A percentile compares a stretch with the other conserved stretches of the same genome.
phyloP scores from a whole-genome alignment of 345 rosid species.

The Clarkia xantiana region DNA sequence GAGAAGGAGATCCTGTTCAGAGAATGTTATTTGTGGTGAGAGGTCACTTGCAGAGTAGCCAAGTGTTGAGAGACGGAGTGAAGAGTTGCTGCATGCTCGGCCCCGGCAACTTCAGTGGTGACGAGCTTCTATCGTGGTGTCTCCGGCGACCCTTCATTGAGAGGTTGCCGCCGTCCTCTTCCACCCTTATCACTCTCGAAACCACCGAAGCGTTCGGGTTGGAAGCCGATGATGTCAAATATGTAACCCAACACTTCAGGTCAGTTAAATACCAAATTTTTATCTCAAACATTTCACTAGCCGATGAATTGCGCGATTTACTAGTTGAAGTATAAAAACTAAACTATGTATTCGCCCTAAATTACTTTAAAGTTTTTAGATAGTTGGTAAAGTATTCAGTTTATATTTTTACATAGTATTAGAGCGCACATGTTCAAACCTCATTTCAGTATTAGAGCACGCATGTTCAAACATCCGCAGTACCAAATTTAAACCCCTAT shows the following conservation, averaged over 20 bases:
- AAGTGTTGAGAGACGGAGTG: slow-evolving; percentile 67
- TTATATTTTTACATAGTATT: neutral
- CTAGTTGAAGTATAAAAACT: too few relatives aligned
- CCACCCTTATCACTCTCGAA: slow-evolving; percentile 72
- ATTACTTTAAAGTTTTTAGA: too few relatives aligned
- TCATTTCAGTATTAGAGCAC: too few relatives aligned
- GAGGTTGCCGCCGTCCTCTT: slow-evolving; percentile 73
- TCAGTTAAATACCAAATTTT: neutral
- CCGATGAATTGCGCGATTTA: too few relatives aligned
- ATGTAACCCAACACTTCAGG: slow-evolving; percentile 90
- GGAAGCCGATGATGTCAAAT: slow-evolving; percentile 76
- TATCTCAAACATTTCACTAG: neutral
- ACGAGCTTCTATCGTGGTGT: slow-evolving; percentile 93
- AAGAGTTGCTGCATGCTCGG: slow-evolving; percentile 93
- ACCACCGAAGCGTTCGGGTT: slow-evolving; percentile 92
- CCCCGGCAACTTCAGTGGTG: slow-evolving; percentile 94
- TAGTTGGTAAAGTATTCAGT: too few relatives aligned
- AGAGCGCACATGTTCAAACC: neutral
- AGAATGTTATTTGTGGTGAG: slow-evolving; percentile 93
- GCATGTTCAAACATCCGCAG: too few relatives aligned
- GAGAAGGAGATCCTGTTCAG: slow-evolving; percentile 92
- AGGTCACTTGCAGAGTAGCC: slow-evolving; percentile 96
- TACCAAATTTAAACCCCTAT: too few relatives aligned
- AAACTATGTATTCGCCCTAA: too few relatives aligned
- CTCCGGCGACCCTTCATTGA: slow-evolving; percentile 79